Evolutionary conservation across 2,329 filamentous ascomycete species (phyloP), one percentile per base, ranked within the genome.

Genomic region (Fusarium hainanense): DNA sequence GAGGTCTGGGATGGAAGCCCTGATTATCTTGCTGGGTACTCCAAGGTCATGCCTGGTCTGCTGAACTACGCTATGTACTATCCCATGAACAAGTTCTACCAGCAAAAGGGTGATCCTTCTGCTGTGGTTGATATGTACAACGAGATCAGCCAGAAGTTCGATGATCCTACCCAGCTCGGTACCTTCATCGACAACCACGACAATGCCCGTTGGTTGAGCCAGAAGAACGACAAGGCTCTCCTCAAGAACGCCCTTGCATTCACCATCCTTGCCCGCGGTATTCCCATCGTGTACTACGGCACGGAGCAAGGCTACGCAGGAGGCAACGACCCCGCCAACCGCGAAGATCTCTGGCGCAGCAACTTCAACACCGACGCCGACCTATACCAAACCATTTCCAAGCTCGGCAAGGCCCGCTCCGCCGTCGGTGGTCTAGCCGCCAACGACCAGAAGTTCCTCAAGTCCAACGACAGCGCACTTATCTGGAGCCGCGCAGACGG

Each of bases 211-310:
- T 88, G 87, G 75, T 76, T 85, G 23, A 84, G 79, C 65, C 76
- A 82, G 61, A 88, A 85, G 52, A 74, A 79, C 12, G 88, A 91
- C 72, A 76, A 83, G 10, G 78, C 85, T 4, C 82, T 89, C 4
- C 85, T 88, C 47, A 87, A 88, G 76, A 91, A 91, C 70, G 83
- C 86, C 7, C 81, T 91, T 42, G 83, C 87, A 0, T 90, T 87
- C 72, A 86, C 85, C n/a, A 83, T 91, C 30, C 83, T 91, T 20
- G 81, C 81, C 4, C 82, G 89, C 57, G 89, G 89, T 21, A 87
- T 91, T 41, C 88, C 89, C 2, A 87, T 90, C 58, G 82, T 91
- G 34, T 92, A 91, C 77, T 85, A 90, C 69, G 89, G 89, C 28
- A 87, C 89, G 65, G 89, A 91, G 77, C 89, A 91, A 72, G 87